These are phyloP conservation scores for Monilinia aucupariae DNA, from an alignment of 2,329 filamentous ascomycete genomes.

Conservation along the genomic window DNA sequence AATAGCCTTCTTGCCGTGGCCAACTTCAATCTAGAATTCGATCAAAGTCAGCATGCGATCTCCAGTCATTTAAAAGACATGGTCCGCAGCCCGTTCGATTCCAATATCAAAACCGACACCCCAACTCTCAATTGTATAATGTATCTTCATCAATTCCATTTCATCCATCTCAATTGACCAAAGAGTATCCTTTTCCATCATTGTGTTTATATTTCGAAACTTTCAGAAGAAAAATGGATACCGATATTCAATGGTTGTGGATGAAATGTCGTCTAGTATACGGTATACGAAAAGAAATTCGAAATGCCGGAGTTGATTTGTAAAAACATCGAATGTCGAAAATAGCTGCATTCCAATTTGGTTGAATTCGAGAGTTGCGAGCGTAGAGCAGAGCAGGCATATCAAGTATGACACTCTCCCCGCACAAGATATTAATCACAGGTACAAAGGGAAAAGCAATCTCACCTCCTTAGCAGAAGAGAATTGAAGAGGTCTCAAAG, in stretches of 20 bases:
- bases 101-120: conserved; percentile 40
- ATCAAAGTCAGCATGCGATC: conserved; percentile 70
- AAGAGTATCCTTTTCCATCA: conserved; percentile 1
- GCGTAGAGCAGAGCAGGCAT: background rate
- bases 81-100: conserved; percentile 74
- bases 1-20: conserved; percentile 99
- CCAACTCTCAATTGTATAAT: conserved; percentile 23
- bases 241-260: background rate
- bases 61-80: conserved; percentile 48
- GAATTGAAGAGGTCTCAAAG: conserved; percentile 96
- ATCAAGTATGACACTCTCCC: background rate
- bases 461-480: conserved; percentile 99
- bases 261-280: conserved; percentile 19
- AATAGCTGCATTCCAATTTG: conserved; percentile 18
- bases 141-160: conserved; percentile 22
- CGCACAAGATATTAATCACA: background rate
- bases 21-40: conserved; percentile 90
- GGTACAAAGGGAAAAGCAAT: conserved; percentile 31
- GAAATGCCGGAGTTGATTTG: conserved; percentile 17
- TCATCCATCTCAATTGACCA: conserved; percentile 18
- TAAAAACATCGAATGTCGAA: conserved; percentile 13
- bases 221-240: conserved; percentile 1
- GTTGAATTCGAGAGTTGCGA: background rate
- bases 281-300: conserved; percentile 14
- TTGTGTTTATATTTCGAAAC: conserved; percentile 7